These are phyloP conservation scores for Chytriomyces confervae DNA, from an alignment of 192 early-diverging fungal genomes.

Conservation along the genomic window DNA sequence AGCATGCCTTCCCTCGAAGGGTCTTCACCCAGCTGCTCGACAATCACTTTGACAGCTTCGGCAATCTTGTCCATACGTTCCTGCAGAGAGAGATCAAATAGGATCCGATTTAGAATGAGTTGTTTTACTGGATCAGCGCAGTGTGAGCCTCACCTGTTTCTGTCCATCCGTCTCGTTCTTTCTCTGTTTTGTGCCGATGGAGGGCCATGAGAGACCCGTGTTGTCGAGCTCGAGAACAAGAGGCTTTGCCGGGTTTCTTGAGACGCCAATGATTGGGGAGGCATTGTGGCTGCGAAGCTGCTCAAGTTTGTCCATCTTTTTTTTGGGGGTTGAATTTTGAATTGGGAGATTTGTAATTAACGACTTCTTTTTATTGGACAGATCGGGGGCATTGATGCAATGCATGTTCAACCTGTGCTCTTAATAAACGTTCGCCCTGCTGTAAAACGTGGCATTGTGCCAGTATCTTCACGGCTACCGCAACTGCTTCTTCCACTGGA, in stretches of 20 bases:
- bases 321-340: too few relatives aligned
- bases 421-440: too few relatives aligned
- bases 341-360: too few relatives aligned
- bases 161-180: constrained; percentile 80
- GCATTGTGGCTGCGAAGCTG: not conserved
- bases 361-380: too few relatives aligned
- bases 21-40: constrained; percentile 96
- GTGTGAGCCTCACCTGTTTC: constrained; percentile 37
- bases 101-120: not conserved
- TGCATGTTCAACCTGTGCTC: too few relatives aligned
- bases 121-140: not conserved
- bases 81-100: not conserved
- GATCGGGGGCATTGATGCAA: too few relatives aligned
- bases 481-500: constrained; percentile 48
- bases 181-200: constrained; percentile 78
- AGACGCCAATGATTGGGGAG: not conserved
- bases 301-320: not conserved
- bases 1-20: constrained; percentile 89
- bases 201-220: constrained; percentile 54
- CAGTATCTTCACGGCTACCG: too few relatives aligned
- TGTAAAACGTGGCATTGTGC: too few relatives aligned
- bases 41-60: constrained; percentile 83
- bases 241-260: not conserved
- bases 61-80: constrained; percentile 79
- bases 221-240: constrained; percentile 36